Evolutionary conservation across 139 green algal species (phyloP), one percentile per base, ranked within the genome.

Genomic region (Dunaliella primolecta): DNA sequence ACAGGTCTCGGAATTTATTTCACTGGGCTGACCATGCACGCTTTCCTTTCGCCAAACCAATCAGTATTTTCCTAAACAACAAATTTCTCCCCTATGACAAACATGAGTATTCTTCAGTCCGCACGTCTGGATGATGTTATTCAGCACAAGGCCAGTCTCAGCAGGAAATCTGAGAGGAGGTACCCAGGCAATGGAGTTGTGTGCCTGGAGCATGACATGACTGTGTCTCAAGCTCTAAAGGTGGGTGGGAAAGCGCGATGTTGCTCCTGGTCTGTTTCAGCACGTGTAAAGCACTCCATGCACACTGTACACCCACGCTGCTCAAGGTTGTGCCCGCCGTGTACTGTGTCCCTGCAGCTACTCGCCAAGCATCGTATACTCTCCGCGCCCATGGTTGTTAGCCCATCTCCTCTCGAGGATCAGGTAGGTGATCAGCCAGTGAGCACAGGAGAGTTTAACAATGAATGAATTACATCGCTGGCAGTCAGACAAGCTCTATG

Each of bases 341-440:
- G n/a, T n/a, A n/a, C n/a, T 78, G 24, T 27, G 72, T 29, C 75
- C 75, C 7, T 46, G 23, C 86, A 93, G 88, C 80, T 85, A 30
- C 86, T 96, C 34, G 89, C 92, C 20, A 79, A 88, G 75, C 81
- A 90, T n/a, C 78, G 88, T 31, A 94, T 96, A 77, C 85, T 96
- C 3, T 93, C 87, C 2, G 94, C 94, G 0, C 94, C 93, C 0
- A 77, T 97, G 33, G 84, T 93, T 1, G 81, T 92, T 1, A 75
- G 38, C 1, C 88, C 86, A 15, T 86, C 81, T 0, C n/a, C n/a
- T n/a, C n/a, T n/a, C n/a, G n/a, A n/a, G 56, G 83, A 82, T 32
- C 83, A 55, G 3, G 81, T 82, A 29, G 35, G 55, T 2, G 84
- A 75, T 2, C 85, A 32, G 30, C 32, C 57, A 23, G 82, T 88